Evolutionary conservation across 2,329 filamentous ascomycete genomes (phyloP), one percentile per base, ranked within the genome.

Genomic region (Fusarium penzigii): DNA sequence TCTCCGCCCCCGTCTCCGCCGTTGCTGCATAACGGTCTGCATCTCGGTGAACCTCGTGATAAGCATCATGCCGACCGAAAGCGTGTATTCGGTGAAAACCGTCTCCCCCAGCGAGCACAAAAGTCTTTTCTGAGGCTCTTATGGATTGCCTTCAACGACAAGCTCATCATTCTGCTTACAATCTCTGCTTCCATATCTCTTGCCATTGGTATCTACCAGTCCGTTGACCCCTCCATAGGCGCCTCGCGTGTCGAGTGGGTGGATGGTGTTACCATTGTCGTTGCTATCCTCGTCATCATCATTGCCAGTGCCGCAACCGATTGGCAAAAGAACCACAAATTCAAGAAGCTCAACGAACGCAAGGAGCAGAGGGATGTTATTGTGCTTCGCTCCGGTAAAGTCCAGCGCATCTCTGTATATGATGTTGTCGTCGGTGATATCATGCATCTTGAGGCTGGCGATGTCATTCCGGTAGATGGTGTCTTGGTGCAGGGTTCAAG

Each of bases 131-230:
- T 87, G 54, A 78, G 86, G 64, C 73, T 92, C 46, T 62, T 72
- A 56, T 92, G 89, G 89, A 87, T 90, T 63, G 88, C 88, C 1
- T 90, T 90, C 72, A 91, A 92, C 66, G 89, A 92, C 71, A 92
- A 92, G 64, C 84, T 92, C 11, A 75, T 91, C 47, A 88, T 91
- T 49, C 73, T 91, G 5, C 76, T 91, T 52, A 87, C 86, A 1
- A 77, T 85, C 17, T 88, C 88, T 8, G 89, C 88, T 2, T 76
- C 82, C n/a, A 84, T 92, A 36, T 91, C 89, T 2, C 76, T 92
- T 25, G 85, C 84, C 1, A 81, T 92, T 39, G 89, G 89, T 42
- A 81, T 92, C 2, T 91, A 90, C 62, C 86, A 92, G 64, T 85
- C 87, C 2, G 78, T 87, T 46, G 83, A 81, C 14, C 78, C 56